A percentile compares a stretch with the other conserved stretches of the same genome.
Conservation (phyloP, 805 yeast species). For the Candida arabinofermentans region DNA sequence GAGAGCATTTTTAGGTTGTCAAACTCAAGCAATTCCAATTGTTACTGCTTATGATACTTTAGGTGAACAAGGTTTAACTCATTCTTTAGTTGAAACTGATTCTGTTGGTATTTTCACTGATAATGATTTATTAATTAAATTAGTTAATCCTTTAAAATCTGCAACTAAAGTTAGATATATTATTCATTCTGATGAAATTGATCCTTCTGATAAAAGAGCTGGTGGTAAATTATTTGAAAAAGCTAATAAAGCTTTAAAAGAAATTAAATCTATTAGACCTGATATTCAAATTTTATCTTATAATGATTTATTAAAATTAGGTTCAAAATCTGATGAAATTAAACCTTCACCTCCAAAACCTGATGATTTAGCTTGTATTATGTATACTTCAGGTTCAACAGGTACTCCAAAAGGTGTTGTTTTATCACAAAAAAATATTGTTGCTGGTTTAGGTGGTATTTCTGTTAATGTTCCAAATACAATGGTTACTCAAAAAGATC, state of each 20-base stretch:
- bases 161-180: slow-evolving; percentile 61
- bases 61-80: slow-evolving; percentile 84
- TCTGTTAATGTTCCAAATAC: slow-evolving; percentile 53
- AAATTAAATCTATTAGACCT: slow-evolving; percentile 65
- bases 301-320: slow-evolving; percentile 63
- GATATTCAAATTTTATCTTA: slow-evolving; percentile 64
- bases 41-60: slow-evolving; percentile 96
- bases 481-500: slow-evolving; percentile 52
- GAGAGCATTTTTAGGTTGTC: slow-evolving; percentile 77
- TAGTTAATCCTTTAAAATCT: slow-evolving; percentile 67
- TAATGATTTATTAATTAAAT: slow-evolving; percentile 60
- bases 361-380: slow-evolving; percentile 64
- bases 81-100: slow-evolving; percentile 79
- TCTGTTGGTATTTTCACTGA: slow-evolving; percentile 82
- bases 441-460: slow-evolving; percentile 87
- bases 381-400: slow-evolving; percentile 87
- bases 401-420: slow-evolving; percentile 86
- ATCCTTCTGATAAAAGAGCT: slow-evolving; percentile 58
- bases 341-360: slow-evolving; percentile 46
- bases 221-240: slow-evolving; percentile 55
- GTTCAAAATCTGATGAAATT: slow-evolving; percentile 44
- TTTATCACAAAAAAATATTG: slow-evolving; percentile 58
- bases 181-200: slow-evolving; percentile 64
- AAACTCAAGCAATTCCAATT: slow-evolving; percentile 74
- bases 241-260: slow-evolving; percentile 54